Percentiles rank a stretch among this genome's conserved stretches.
Evolutionary conservation across 768 basidiomycete species (phyloP).

Genomic region (Myochromella boudieri): DNA sequence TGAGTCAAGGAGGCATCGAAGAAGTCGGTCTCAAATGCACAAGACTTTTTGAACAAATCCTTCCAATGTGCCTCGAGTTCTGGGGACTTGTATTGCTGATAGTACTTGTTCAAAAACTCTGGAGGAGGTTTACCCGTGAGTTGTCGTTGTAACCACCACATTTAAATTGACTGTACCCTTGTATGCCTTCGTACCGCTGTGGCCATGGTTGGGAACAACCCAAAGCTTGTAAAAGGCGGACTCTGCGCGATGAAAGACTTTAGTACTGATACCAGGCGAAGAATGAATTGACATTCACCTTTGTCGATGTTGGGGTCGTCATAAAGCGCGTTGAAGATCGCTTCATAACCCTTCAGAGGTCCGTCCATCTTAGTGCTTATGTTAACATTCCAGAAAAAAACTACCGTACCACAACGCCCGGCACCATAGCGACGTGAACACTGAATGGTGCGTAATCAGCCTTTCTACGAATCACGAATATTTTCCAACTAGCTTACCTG

Average conservation of each 20-base stretch:
- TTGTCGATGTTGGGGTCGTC: background rate
- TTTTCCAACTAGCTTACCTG: background rate
- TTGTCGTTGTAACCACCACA: background rate
- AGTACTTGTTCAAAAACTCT: background rate
- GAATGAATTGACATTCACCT: background rate
- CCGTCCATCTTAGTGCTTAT: background rate
- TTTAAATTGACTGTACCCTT: background rate
- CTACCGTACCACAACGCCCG: background rate
- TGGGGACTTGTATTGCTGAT: background rate
- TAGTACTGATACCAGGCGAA: background rate
- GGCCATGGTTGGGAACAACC: background rate
- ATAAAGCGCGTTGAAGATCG: background rate
- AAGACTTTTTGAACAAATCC: background rate
- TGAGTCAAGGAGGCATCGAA: background rate
- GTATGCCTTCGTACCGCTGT: background rate
- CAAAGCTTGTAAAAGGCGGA: background rate
- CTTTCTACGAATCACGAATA: background rate
- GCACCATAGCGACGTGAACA: background rate
- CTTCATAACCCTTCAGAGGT: background rate
- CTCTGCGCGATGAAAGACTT: background rate
- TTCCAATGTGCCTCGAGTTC: background rate
- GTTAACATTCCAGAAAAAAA: background rate
- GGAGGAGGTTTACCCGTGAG: background rate
- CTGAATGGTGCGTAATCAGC: background rate
- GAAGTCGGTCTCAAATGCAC: background rate